Percentiles rank a stretch among this genome's conserved stretches.
These are phyloP conservation scores for Cymbidium sinense DNA, from an alignment of 106 monocot genomes.

Conservation along the genomic window DNA sequence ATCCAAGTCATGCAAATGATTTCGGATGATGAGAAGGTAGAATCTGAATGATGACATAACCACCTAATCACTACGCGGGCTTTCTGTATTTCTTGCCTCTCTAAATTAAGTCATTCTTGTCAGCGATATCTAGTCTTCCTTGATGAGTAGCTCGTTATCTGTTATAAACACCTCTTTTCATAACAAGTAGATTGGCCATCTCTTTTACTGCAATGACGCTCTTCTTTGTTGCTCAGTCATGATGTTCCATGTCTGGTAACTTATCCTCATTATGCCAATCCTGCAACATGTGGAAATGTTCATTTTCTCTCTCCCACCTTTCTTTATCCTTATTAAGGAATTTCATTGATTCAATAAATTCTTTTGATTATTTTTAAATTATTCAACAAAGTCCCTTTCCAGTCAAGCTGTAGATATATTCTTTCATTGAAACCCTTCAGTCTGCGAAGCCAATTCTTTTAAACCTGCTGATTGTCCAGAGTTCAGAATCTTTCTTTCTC, in stretches of 20 bases:
- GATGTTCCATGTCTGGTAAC: background rate
- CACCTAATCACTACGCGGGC: background rate
- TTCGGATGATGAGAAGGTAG: conserved; percentile 16
- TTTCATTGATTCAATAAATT: background rate
- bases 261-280: background rate
- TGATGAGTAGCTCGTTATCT: background rate
- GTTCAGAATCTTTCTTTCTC: background rate
- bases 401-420: background rate
- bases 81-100: background rate
- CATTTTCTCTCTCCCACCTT: background rate
- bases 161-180: background rate
- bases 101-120: background rate
- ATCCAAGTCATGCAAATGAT: conserved; percentile 24
- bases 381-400: background rate
- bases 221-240: background rate
- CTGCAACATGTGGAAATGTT: background rate
- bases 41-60: conserved; percentile 10
- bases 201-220: background rate
- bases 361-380: background rate
- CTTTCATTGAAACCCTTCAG: background rate
- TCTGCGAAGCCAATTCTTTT: background rate
- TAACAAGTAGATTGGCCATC: background rate
- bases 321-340: background rate
- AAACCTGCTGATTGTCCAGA: background rate
- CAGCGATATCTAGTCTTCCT: too few relatives aligned